Evolutionary conservation across 129 eudicot genomes (phyloP).

Genomic region (Daucus carota): DNA sequence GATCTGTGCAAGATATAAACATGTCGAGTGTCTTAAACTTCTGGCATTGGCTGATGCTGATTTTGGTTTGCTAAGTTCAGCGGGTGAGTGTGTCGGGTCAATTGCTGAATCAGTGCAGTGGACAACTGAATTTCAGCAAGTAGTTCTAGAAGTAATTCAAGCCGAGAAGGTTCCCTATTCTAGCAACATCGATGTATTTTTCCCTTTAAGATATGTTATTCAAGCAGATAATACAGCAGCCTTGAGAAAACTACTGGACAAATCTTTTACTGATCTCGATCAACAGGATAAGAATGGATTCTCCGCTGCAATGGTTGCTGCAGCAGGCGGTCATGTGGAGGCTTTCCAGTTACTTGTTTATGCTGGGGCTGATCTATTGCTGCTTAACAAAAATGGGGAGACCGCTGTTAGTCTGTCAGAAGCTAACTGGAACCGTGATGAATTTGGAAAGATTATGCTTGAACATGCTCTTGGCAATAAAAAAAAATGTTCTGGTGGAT

Average conservation of each 20-base stretch:
- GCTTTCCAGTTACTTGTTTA: constrained; percentile 66
- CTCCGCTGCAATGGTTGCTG: constrained; percentile 84
- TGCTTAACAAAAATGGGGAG: constrained; percentile 48
- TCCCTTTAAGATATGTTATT: constrained; percentile 59
- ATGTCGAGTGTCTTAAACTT: constrained; percentile 55
- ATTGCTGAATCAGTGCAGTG: constrained; percentile 48
- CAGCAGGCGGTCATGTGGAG: constrained; percentile 68
- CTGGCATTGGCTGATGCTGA: constrained; percentile 75
- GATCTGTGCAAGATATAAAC: constrained; percentile 56
- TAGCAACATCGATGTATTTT: constrained; percentile 42
- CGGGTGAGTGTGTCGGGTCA: constrained; percentile 40
- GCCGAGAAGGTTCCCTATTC: constrained; percentile 47
- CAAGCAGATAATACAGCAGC: constrained; percentile 53
- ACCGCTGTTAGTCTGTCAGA: constrained; percentile 56
- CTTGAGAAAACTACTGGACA: constrained; percentile 42
- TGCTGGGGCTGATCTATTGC: constrained; percentile 77
- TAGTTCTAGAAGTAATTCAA: constrained; percentile 40
- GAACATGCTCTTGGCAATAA: constrained; percentile 69
- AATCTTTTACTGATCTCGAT: constrained; percentile 37
- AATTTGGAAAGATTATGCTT: constrained; percentile 73
- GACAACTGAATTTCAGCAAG: constrained; percentile 46
- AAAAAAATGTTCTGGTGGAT: constrained; percentile 53
- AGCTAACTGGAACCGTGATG: constrained; percentile 37
- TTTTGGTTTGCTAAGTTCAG: constrained; percentile 45
- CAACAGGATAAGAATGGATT: constrained; percentile 63